Base-by-base conservation (phyloP, 2,329 filamentous ascomycete genomes). In the Tolypocladium nubicola region DNA sequence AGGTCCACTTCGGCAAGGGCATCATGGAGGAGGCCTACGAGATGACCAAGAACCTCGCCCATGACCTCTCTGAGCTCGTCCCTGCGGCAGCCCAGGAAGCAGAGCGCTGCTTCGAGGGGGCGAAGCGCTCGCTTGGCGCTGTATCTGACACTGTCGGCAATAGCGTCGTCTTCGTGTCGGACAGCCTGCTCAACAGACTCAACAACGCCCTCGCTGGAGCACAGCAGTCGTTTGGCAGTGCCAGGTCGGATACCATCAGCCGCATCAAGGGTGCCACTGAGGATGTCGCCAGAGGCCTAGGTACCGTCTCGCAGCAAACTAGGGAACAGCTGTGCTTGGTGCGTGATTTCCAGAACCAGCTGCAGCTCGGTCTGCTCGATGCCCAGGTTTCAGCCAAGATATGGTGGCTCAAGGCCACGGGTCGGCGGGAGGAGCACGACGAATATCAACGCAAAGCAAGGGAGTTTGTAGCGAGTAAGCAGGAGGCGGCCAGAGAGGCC, bases 371-470 rank as follows among this genome's bases (percentile, higher is more conserved):
- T 1, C 61, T 85, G 11, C 68, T 84, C 35, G 75, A 74, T 43
- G 79, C 82, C 16, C 82, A 83, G 64, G 71, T 86, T 33, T 72
- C 71, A 49, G 82, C 82, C 16, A 82, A 78, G 66, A 72, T 84
- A 38, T 75, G 78, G 70, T 85, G 81, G 80, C 70, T 85, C 54
- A 79, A 76, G 65, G 54, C 82, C 38, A 79, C 75, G 54, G 79
- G 79, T 23, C 78, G 76, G 62, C 67, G 64, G 3, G 72, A 76
- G 19, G 78, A 81, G 62, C 71, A 76, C 55, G 65, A 71, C 3
- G 70, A 70, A 2, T 83, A 83, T 60, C 63, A 73, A 57, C 68
- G 66, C 55, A 80, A 80, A 61, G 82, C 81, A 11, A 71, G 72
- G 54, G 60, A 62, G 1, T 76, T 75, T 58, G 61, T 78, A 55